Conservation (phyloP, 176 grass and related monocot species). For the Carex kokanica region DNA sequence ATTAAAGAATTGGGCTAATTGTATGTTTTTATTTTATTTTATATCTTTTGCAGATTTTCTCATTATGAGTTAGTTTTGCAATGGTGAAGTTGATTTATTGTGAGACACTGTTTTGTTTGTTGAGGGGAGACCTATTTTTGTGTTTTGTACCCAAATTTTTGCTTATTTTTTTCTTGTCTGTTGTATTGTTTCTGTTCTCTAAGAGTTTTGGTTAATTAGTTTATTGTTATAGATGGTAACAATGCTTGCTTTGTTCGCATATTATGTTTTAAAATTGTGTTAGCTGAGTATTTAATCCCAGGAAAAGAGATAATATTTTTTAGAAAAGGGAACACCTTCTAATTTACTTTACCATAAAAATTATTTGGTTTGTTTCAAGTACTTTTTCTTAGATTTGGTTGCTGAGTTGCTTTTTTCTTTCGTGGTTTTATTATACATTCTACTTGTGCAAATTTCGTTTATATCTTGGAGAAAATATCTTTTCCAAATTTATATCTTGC, state of each 20-base stretch:
- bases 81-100: background rate
- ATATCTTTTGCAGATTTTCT: background rate
- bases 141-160: slow-evolving; percentile 17
- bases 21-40: background rate
- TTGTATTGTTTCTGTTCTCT: background rate
- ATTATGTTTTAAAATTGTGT: background rate
- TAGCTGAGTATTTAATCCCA: background rate
- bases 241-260: background rate
- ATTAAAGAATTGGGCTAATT: background rate
- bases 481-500: too few species aligned
- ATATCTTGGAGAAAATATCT: too few species aligned
- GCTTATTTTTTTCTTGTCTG: background rate
- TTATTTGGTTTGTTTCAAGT: background rate
- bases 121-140: background rate
- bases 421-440: too few species aligned
- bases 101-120: background rate
- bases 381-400: too few species aligned
- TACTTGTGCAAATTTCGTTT: too few species aligned
- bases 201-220: slow-evolving; percentile 10
- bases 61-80: background rate
- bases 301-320: background rate
- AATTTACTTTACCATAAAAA: background rate
- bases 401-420: too few species aligned
- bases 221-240: background rate
- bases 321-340: background rate